Evolutionary conservation across 768 basidiomycete genomes (phyloP), one percentile per base, ranked within the genome.

Genomic region (Mycena vulgaris): DNA sequence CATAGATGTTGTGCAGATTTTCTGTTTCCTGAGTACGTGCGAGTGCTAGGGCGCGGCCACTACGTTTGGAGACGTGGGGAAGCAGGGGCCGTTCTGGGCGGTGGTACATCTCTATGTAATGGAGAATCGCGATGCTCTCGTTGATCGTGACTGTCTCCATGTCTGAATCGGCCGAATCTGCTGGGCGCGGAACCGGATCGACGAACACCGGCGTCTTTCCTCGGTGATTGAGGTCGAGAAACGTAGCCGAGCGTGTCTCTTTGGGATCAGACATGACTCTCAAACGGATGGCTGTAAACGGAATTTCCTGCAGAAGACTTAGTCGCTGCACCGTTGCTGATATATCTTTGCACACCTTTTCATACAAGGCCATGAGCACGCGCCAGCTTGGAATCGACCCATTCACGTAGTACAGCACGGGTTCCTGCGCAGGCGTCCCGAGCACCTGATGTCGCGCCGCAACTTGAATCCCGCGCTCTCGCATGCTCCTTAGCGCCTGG

Each of bases 61-160:
- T 56, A 14, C 73, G 75, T 40, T 75, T 28, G 6, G 66, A 57
- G 21, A 76, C 40, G 21, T 66, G 74, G 21, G 79, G 77, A n/a
- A 78, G 73, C 2, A 79, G 71, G 30, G 75, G 75, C 5, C 55
- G 37, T 37, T 70, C 63, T 31, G 66, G 61, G 10, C 61, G 68
- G 60, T 79, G 61, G 40, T 74, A 78, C 23, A 71, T 75, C 61
- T 80, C 79, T 37, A 77, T 73, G 63, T 79, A 79, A 16, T 76
- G 73, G n/a, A 80, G 74, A 40, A 79, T 79, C 31, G 79, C 78
- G 33, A 80, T 66, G 52, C 74, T 79, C 60, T 80, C 78, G 47
- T 78, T 78, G 52, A 81, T 69, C 3, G 57, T 70, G n/a, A 74
- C 60, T 35, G 27, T 67, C 40, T 67, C 66, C 6, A 23, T 6